phyloP scores from a whole-genome alignment of 805 yeast genomes.

The Alloascoidea africana region DNA sequence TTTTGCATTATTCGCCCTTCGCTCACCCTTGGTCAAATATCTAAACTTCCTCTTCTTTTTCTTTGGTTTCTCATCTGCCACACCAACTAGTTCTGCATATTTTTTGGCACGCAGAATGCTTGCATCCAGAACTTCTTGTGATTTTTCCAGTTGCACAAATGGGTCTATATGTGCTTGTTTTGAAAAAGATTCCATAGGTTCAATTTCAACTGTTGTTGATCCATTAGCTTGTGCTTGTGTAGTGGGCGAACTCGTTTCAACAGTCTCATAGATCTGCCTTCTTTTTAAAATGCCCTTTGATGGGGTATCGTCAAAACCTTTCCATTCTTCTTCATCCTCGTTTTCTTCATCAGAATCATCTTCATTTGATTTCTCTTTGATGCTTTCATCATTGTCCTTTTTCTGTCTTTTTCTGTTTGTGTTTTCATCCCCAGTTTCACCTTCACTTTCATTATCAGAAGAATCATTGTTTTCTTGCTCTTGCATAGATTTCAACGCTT shows the following conservation, averaged over 20 bases:
- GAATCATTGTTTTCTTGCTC: constrained; percentile 11
- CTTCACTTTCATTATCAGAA: constrained; percentile 10
- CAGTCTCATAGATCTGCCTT: constrained; percentile 24
- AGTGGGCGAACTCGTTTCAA: constrained; percentile 10
- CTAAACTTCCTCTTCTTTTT: constrained; percentile 69
- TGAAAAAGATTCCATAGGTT: constrained; percentile 26
- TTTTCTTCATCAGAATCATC: constrained; percentile 23
- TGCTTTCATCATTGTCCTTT: constrained; percentile 13
- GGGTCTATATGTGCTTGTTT: constrained; percentile 32
- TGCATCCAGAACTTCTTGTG: constrained; percentile 55
- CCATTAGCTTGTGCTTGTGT: constrained; percentile 8
- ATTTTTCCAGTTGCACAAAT: constrained; percentile 51
- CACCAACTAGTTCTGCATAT: constrained; percentile 59
- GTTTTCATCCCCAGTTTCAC: constrained; percentile 12
- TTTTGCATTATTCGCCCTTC: constrained; percentile 36
- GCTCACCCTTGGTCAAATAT: constrained; percentile 69
- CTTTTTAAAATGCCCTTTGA: constrained; percentile 28
- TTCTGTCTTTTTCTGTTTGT: constrained; percentile 5
- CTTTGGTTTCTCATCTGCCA: constrained; percentile 22
- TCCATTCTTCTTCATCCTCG: constrained; percentile 26
- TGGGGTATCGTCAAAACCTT: constrained; percentile 18
- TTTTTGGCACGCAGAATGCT: constrained; percentile 70
- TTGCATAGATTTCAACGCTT: constrained; percentile 28
- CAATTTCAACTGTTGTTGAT: constrained; percentile 22
- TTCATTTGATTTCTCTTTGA: constrained; percentile 16